Conservation (phyloP, 2,329 filamentous ascomycete species). For the Sporothrix dimorphospora region DNA sequence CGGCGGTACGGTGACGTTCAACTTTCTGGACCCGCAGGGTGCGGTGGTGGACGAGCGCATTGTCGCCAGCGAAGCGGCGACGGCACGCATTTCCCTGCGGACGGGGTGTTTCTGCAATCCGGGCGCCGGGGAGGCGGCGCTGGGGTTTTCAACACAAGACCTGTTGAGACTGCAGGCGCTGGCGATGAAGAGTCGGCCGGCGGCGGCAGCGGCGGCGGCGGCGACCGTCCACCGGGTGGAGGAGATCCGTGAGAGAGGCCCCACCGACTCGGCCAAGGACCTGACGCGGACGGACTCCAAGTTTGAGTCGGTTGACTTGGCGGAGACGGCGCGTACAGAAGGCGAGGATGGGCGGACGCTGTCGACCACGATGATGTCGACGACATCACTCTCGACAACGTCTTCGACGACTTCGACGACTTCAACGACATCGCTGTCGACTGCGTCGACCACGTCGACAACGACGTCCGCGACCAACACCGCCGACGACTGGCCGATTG, state of each 20-base stretch:
- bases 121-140: constrained; percentile 44
- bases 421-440: not conserved
- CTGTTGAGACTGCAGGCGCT: constrained; percentile 31
- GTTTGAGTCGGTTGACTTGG: not conserved
- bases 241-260: no score
- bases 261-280: not conserved
- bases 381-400: not conserved
- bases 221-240: no score
- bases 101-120: constrained; percentile 51
- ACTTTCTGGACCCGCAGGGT: constrained; percentile 43
- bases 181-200: constrained; percentile 13
- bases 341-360: not conserved
- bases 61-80: constrained; percentile 42
- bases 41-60: constrained; percentile 44
- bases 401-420: not conserved
- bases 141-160: constrained; percentile 37
- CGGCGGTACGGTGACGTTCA: constrained; percentile 46
- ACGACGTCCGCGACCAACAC: not conserved
- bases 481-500: constrained; percentile 24
- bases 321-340: not conserved
- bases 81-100: constrained; percentile 44
- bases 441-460: not conserved
- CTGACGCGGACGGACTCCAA: not conserved
- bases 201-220: no score
- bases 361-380: not conserved